These are phyloP conservation scores for Chaetoscypha palmicola DNA, from an alignment of 2,329 filamentous ascomycete species.

Conservation along the genomic window DNA sequence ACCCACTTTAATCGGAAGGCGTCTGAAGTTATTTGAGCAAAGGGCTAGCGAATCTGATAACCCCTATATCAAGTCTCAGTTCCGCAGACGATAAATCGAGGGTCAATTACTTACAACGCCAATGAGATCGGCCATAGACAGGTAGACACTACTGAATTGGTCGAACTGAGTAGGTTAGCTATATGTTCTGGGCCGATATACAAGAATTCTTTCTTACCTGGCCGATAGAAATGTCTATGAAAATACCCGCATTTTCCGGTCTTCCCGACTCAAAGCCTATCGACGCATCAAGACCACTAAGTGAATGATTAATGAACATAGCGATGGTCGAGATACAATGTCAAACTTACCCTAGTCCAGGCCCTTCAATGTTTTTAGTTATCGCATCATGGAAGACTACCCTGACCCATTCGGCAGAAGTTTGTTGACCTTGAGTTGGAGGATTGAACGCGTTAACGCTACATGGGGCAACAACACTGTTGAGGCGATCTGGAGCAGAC, in stretches of 20 bases:
- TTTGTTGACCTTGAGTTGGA: slow-evolving; percentile 9
- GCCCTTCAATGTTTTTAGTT: slow-evolving; percentile 37
- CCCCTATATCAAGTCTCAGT: too few species aligned
- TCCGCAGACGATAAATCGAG: too few species aligned
- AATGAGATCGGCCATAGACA: slow-evolving; percentile 5
- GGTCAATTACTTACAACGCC: slow-evolving; percentile 3
- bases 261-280: slow-evolving; percentile 18
- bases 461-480: slow-evolving; percentile 6
- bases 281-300: slow-evolving; percentile 47
- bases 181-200: background rate
- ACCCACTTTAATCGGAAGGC: slow-evolving; percentile 36
- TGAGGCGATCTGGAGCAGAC: slow-evolving; percentile 2
- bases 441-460: slow-evolving; percentile 5
- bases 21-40: background rate
- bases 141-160: background rate
- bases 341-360: slow-evolving; percentile 11
- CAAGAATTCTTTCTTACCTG: slow-evolving; percentile 1
- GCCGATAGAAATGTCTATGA: slow-evolving; percentile 12
- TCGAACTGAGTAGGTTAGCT: slow-evolving; percentile 1
- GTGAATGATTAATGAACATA: slow-evolving; percentile 22
- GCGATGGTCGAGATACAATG: slow-evolving; percentile 1
- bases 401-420: slow-evolving; percentile 50
- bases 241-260: slow-evolving; percentile 43
- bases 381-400: slow-evolving; percentile 56
- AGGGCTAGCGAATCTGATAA: slow-evolving; percentile 25